Evolutionary conservation across 1,284 basidiomycete genomes (phyloP).

Genomic region (Blastosporella zonata): DNA sequence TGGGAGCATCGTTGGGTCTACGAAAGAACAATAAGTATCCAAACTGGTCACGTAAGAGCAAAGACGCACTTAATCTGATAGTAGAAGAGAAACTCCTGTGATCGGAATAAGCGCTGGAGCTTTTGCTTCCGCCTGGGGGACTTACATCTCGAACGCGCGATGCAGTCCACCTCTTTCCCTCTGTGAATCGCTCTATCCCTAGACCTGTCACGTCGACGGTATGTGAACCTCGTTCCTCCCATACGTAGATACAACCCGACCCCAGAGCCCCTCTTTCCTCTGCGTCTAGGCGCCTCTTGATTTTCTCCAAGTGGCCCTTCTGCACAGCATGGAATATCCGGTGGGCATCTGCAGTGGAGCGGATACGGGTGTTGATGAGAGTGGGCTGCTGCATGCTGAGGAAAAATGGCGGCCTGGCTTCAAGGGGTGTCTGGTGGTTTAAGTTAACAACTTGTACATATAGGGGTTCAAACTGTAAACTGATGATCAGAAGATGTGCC

Average conservation of each 20-base stretch:
- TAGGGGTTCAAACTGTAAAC: conserved; percentile 11
- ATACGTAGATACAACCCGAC: conserved; percentile 77
- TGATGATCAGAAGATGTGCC: conserved; percentile 12
- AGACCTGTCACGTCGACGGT: conserved; percentile 72
- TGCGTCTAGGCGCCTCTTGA: conserved; percentile 73
- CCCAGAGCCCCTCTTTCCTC: conserved; percentile 63
- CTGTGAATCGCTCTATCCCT: conserved; percentile 76
- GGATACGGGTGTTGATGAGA: conserved; percentile 66
- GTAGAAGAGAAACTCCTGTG: conserved; percentile 77
- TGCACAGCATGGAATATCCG: conserved; percentile 77
- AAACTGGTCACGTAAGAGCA: too few species aligned
- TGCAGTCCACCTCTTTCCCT: conserved; percentile 76
- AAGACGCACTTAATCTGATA: conserved; percentile 59
- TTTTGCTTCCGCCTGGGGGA: conserved; percentile 17
- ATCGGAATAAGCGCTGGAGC: conserved; percentile 12
- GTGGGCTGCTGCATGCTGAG: conserved; percentile 64
- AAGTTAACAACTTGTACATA: conserved; percentile 12
- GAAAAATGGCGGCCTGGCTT: background rate
- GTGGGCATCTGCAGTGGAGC: conserved; percentile 74
- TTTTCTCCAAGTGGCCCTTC: conserved; percentile 63
- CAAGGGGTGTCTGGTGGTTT: conserved; percentile 21
- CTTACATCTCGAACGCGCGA: conserved; percentile 75
- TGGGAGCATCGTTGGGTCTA: conserved; percentile 32
- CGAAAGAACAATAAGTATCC: conserved; percentile 16
- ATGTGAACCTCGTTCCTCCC: conserved; percentile 79